Conservation (phyloP, 441 rosid species). For the Dalechampia spathulata region DNA sequence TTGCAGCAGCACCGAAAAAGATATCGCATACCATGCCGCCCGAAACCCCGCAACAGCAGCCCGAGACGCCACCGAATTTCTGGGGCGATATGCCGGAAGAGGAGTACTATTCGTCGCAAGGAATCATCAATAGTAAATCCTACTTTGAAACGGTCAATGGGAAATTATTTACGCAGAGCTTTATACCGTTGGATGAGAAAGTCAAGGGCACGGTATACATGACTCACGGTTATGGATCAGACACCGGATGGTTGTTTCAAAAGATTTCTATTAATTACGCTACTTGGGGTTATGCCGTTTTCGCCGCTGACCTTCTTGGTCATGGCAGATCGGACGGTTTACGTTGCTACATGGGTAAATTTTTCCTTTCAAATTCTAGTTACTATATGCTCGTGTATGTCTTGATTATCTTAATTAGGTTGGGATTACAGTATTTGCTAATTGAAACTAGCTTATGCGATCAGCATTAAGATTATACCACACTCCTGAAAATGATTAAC, state of each 20-base stretch:
- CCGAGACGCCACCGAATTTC: constrained; percentile 45
- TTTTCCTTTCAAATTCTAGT: not conserved
- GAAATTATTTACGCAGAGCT: constrained; percentile 72
- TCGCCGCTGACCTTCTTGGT: constrained; percentile 87
- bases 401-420: not conserved
- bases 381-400: too few species aligned
- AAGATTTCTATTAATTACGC: constrained; percentile 68
- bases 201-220: constrained; percentile 69
- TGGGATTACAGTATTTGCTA: too few species aligned
- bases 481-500: too few species aligned
- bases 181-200: constrained; percentile 55
- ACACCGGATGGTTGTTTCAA: constrained; percentile 84
- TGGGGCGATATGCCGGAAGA: constrained; percentile 87
- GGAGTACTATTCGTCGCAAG: constrained; percentile 75
- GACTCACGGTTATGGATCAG: constrained; percentile 91
- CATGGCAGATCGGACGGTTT: constrained; percentile 91
- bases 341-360: constrained; percentile 72
- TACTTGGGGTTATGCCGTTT: constrained; percentile 91
- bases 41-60: constrained; percentile 18
- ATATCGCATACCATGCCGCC: constrained; percentile 38
- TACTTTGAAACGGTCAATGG: constrained; percentile 81
- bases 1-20: not conserved
- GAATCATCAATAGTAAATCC: constrained; percentile 57
- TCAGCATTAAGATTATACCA: too few species aligned
- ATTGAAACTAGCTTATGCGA: too few species aligned